Base-by-base conservation (phyloP, 1,139 yeast genomes). In the Taiozyma sp. region DNA sequence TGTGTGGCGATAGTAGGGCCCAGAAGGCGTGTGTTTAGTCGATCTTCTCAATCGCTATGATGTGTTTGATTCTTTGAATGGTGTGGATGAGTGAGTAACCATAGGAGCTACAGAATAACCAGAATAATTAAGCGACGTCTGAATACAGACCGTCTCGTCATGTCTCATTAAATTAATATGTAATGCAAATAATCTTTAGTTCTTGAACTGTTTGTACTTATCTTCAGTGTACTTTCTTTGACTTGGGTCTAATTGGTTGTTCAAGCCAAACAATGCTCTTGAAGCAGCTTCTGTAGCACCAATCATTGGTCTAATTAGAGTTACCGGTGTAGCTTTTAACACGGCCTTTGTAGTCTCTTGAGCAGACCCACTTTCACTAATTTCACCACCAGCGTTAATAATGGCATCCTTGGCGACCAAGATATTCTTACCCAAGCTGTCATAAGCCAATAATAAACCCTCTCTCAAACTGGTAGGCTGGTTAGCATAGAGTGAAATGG, bases 271-370 rank as follows among this genome's bases (percentile, higher is more conserved):
- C 50, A 91, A 71, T 0, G 96, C 79, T 62, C 83, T 87, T 22
- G 93, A 85, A 4, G 91, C 75, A 0, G 96, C 96, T 64, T 90
- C 97, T 0, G 97, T 88, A 0, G 96, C 90, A 2, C 97, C 98
- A 57, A 91, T 90, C 61, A 89, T 77, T 2, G 98, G 97, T 46
- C 97, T 69, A 3, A 91, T 76, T 19, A 91, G 68, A 9, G 90
- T 83, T 24, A 88, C 79, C 0, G 97, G 97, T 1, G 96, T 81
- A 1, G 86, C 88, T 57, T 79, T 80, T 30, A 87, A 82, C n/a
- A 89, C 74, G 0, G 88, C 81, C 32, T 57, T 32, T 2, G 85
- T 59, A 3, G 69, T 60, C 6, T 81, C 86, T 54, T 80, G 85
- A 2, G 88, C 79, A 50, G 79, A 81, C 1, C 81, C 85, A 43